phyloP scores from a whole-genome alignment of 805 yeast species.

The Zygosaccharomyces pseudorouxii region DNA sequence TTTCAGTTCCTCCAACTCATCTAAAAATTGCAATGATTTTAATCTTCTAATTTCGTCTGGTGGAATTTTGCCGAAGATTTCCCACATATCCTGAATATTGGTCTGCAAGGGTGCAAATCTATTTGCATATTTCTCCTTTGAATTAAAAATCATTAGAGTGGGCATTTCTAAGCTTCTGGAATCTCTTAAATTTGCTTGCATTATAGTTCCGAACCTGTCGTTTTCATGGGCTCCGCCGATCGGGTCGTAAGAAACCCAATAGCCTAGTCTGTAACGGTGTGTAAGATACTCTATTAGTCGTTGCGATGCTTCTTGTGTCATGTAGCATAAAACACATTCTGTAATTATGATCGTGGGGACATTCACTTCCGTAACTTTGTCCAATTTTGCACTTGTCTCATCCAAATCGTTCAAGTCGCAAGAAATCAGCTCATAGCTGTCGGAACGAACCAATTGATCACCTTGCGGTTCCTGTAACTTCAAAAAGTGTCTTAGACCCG shows the following conservation, averaged over 20 bases:
- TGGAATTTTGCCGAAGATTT: slow-evolving; percentile 24
- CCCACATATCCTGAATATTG: slow-evolving; percentile 35
- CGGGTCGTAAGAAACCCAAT: slow-evolving; percentile 51
- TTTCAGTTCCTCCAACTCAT: slow-evolving; percentile 55
- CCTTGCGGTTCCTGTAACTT: slow-evolving; percentile 18
- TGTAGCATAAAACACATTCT: slow-evolving; percentile 56
- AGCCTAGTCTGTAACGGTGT: slow-evolving; percentile 20
- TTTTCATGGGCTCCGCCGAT: slow-evolving; percentile 46
- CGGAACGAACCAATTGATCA: slow-evolving; percentile 21
- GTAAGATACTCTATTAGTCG: slow-evolving; percentile 37
- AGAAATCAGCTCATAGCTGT: slow-evolving; percentile 28
- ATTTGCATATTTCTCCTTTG: slow-evolving; percentile 32
- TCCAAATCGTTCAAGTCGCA: slow-evolving; percentile 35
- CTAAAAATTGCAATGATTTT: slow-evolving; percentile 47
- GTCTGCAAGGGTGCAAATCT: slow-evolving; percentile 18
- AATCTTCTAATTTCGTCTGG: slow-evolving; percentile 40
- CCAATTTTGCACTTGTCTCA: slow-evolving; percentile 28
- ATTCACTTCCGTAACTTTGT: slow-evolving; percentile 12
- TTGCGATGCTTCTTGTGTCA: slow-evolving; percentile 41
- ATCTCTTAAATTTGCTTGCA: slow-evolving; percentile 46
- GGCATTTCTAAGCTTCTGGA: slow-evolving; percentile 46
- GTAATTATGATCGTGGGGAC: slow-evolving; percentile 50
- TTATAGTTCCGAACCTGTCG: slow-evolving; percentile 46
- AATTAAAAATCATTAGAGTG: slow-evolving; percentile 37
- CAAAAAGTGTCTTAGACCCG: slow-evolving; percentile 6